phyloP scores from a whole-genome alignment of 768 basidiomycete genomes.

The Stropharia rugosoannulata region DNA sequence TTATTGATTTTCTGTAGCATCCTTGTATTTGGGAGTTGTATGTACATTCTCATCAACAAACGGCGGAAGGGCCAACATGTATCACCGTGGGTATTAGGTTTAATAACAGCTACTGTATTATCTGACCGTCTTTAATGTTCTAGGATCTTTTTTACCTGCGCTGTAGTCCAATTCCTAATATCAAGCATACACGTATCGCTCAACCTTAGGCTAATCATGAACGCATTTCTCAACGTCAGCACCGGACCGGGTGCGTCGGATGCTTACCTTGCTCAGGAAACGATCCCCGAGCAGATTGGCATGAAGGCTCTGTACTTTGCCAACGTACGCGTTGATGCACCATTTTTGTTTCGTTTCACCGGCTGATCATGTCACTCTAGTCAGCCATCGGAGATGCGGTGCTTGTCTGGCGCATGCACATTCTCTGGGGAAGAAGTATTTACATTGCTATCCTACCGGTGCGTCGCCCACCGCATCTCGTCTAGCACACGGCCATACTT shows the following conservation, averaged over 20 bases:
- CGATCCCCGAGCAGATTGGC: conserved; percentile 5
- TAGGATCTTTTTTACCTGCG: conserved; percentile 5
- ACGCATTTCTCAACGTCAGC: background rate
- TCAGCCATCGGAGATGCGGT: conserved; percentile 6
- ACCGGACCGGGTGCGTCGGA: background rate
- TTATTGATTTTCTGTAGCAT: background rate
- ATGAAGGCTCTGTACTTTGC: conserved; percentile 1
- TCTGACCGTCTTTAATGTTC: background rate
- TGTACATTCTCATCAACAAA: conserved; percentile 1
- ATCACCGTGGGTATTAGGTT: background rate
- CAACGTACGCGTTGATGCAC: background rate
- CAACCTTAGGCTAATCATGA: conserved; percentile 2
- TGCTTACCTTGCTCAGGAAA: conserved; percentile 5
- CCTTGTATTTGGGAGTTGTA: conserved; percentile 1
- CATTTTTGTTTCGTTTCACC: background rate
- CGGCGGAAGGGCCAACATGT: conserved; percentile 1
- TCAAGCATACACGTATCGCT: conserved; percentile 1
- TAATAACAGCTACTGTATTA: too few species aligned
- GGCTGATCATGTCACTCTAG: background rate
- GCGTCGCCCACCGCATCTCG: background rate
- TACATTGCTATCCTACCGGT: conserved; percentile 3
- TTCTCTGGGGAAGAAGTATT: conserved; percentile 3
- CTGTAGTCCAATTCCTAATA: conserved; percentile 1
- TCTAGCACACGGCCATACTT: background rate
- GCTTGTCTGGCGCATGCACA: conserved; percentile 6